These are phyloP conservation scores for Pharus latifolius DNA, from an alignment of 176 grass and related monocot genomes.

Conservation along the genomic window DNA sequence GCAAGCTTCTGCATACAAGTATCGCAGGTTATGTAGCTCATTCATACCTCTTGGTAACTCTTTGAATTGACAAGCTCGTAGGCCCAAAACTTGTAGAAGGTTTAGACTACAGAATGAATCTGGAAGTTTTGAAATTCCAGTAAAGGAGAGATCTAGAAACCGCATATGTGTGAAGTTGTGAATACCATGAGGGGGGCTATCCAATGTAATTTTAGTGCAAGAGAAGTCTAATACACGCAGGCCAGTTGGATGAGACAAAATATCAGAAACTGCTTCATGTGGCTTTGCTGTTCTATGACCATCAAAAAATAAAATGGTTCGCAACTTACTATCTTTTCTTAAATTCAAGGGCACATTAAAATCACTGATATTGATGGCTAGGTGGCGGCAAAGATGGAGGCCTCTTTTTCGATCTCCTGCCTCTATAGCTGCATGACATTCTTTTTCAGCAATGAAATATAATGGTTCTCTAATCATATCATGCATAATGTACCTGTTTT, in stretches of 20 bases:
- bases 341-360: not conserved
- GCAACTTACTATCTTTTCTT: not conserved
- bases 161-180: conserved; percentile 4
- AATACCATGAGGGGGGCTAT: not conserved
- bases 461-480: conserved; percentile 25
- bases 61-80: conserved; percentile 7
- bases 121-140: not conserved
- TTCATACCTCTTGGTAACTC: conserved; percentile 22
- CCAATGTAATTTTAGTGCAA: not conserved
- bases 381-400: not conserved
- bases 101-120: conserved; percentile 3
- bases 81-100: conserved; percentile 26
- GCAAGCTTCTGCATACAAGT: conserved; percentile 14
- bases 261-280: not conserved
- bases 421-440: not conserved
- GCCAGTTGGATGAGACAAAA: not conserved
- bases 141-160: conserved; percentile 24
- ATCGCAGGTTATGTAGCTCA: conserved; percentile 8
- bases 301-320: conserved; percentile 30
- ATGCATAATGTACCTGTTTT: conserved; percentile 11
- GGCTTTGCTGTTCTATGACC: not conserved
- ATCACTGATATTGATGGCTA: conserved; percentile 2
- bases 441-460: conserved; percentile 9
- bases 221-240: conserved; percentile 24
- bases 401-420: not conserved